phyloP scores from a whole-genome alignment of 2,329 filamentous ascomycete species.

The Fusarium sarcochroum region DNA sequence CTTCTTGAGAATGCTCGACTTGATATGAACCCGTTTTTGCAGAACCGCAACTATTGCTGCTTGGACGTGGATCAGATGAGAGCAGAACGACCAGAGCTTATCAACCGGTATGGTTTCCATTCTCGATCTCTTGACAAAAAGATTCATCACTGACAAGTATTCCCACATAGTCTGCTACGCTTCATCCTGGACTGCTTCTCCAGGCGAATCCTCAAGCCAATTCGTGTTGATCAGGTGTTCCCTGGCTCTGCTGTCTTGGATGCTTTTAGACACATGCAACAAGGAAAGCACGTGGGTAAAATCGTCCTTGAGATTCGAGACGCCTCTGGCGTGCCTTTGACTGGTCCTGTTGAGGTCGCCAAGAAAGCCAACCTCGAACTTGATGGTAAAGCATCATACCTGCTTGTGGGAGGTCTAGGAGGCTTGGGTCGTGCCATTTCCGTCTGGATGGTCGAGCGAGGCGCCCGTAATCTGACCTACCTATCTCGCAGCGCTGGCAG shows the following conservation, averaged over 20 bases:
- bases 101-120: no score
- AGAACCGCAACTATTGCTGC: no score
- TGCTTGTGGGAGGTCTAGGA: neutral
- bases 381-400: neutral
- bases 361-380: neutral
- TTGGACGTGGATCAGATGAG: no score
- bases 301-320: neutral
- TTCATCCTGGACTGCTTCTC: neutral
- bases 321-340: neutral
- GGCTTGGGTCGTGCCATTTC: neutral
- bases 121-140: no score
- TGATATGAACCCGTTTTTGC: no score
- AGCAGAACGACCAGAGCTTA: no score
- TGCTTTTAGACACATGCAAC: neutral
- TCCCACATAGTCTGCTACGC: no score
- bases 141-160: no score
- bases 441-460: neutral
- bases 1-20: no score
- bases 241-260: neutral
- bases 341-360: neutral
- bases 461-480: neutral
- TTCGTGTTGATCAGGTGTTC: neutral
- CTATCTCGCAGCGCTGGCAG: neutral
- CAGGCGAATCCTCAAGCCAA: neutral
- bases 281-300: neutral